Evolutionary conservation across 306 rosid genomes (phyloP), one percentile per base, ranked within the genome.

Genomic region (Malus sieversii): DNA sequence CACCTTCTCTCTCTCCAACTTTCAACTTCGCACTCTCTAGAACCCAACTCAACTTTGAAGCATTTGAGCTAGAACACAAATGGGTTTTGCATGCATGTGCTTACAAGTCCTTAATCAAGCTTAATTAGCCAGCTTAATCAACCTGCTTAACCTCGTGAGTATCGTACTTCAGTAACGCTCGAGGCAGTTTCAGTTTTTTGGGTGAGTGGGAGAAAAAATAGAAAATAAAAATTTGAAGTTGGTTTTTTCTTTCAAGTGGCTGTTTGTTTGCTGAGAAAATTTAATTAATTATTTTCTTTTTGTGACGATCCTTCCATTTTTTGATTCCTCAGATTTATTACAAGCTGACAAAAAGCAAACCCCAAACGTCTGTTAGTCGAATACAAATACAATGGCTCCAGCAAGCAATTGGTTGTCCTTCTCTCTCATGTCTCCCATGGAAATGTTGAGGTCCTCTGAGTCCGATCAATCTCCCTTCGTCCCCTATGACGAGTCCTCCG

Each of bases 381-480:
- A 52, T 46, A 53, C 25, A 53, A 46, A 48, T 57, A 51, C 55
- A 51, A 51, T 92, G 99, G 98, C 92, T 77, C 97, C 92, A 40
- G 80, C 90, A 19, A 89, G 86, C 40, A 92, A 90, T 77, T 96
- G 99, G 99, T 70, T 96, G 10, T 92, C 99, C 10, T 96, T 92
- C 84, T 92, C 98, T 2, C 72, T 74, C 8, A 45, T 92, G 59
- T 89, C 98, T 19, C 97, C 99, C 4, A 85, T 90, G 86, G 98
- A 96, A 86, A 86, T 92, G 97, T 77, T 88, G 67, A 79, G 93
- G 68, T 76, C 92, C 73, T 77, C 93, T 16, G 84, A 86, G 35
- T 78, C 93, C 10, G 79, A 51, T 51, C 55, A 82, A 4, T 68
- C 82, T 45, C 78, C 69, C 16, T 3, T 97, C 82, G 83, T 80